Percentiles rank a stretch among this genome's conserved stretches.
These are phyloP conservation scores for Eucalyptus camaldulensis DNA, from an alignment of 345 rosid species.

Conservation along the genomic window DNA sequence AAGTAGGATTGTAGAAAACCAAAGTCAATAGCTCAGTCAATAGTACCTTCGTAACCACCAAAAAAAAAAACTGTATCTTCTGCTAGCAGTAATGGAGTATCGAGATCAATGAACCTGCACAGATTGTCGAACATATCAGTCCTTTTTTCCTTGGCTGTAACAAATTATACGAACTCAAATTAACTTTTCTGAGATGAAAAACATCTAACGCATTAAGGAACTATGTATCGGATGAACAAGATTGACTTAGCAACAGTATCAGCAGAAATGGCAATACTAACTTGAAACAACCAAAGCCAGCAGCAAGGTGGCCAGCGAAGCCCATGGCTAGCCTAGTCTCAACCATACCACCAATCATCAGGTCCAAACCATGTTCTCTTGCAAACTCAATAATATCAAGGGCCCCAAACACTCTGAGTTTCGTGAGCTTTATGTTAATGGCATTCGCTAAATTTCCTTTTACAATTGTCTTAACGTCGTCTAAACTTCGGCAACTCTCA, in stretches of 20 bases:
- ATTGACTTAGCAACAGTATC: neutral
- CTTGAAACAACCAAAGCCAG: slow-evolving; percentile 85
- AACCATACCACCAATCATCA: slow-evolving; percentile 94
- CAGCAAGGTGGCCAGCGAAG: slow-evolving; percentile 85
- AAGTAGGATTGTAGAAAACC: neutral
- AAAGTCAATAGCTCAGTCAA: neutral
- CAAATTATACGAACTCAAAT: neutral
- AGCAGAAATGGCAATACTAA: slow-evolving; percentile 3
- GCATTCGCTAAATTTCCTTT: slow-evolving; percentile 49
- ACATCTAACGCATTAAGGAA: neutral
- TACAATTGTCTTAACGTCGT: slow-evolving; percentile 55
- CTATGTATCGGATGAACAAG: neutral
- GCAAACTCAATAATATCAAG: slow-evolving; percentile 66
- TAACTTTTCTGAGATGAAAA: neutral
- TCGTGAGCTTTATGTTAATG: slow-evolving; percentile 74
- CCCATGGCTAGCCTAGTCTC: slow-evolving; percentile 94
- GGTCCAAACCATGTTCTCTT: slow-evolving; percentile 46
- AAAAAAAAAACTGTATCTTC: slow-evolving; percentile 87
- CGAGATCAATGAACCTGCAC: slow-evolving; percentile 67
- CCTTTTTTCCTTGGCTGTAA: neutral
- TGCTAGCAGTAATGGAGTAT: slow-evolving; percentile 77
- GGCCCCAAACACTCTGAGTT: slow-evolving; percentile 61
- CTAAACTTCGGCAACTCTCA: slow-evolving; percentile 68
- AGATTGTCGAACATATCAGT: neutral
- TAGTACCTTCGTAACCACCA: slow-evolving; percentile 73